Evolutionary conservation across 2,329 filamentous ascomycete genomes (phyloP).

Genomic region (Exophiala viscosa): DNA sequence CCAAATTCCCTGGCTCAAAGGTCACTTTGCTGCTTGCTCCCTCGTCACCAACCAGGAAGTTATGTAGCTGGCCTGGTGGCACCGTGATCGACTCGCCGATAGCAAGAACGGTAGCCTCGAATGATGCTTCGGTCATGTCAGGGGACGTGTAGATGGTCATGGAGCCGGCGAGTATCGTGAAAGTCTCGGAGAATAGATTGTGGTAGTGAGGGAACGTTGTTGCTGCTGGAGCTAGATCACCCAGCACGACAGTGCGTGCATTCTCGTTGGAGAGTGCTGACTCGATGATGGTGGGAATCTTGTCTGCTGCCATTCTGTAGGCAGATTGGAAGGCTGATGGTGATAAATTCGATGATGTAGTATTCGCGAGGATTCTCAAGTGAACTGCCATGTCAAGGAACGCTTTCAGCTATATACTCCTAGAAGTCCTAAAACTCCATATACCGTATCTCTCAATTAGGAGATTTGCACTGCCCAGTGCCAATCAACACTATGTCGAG

Average conservation of each 20-base stretch:
- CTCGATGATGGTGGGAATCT: constrained; percentile 8
- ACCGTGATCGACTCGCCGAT: constrained; percentile 2
- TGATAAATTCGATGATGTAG: no score
- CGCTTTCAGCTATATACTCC: no score
- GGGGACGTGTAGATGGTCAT: constrained; percentile 12
- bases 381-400: no score
- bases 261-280: constrained; percentile 6
- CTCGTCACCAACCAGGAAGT: constrained; percentile 15
- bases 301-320: constrained; percentile 8
- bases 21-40: constrained; percentile 33
- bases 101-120: constrained; percentile 3
- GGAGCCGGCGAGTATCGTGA: constrained; percentile 7
- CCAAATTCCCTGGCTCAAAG: constrained; percentile 22
- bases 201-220: constrained; percentile 12
- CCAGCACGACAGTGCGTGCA: constrained; percentile 1
- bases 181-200: constrained; percentile 9
- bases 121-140: constrained; percentile 6
- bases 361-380: no score
- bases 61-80: not conserved
- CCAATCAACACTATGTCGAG: no score
- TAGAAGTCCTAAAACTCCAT: no score
- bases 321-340: not conserved
- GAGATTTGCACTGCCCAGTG: no score
- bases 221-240: constrained; percentile 7
- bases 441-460: no score